Conservation (phyloP, 306 rosid species). For the Prunus campanulata region DNA sequence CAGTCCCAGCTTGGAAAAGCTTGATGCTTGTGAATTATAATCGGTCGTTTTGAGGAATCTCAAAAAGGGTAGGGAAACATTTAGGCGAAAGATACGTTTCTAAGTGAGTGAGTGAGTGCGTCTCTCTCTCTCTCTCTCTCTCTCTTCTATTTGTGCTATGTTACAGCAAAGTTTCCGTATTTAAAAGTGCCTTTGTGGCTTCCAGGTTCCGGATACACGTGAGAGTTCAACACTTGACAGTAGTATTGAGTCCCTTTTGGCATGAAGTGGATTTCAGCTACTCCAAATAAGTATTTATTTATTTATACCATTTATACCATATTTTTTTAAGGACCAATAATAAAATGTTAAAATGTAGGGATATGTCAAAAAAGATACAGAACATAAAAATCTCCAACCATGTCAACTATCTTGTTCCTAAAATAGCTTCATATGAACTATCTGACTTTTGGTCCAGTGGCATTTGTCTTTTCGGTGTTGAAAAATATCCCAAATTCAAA, state of each 20-base stretch:
- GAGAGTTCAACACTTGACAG: not conserved
- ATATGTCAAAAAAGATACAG: too few species aligned
- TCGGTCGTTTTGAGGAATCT: not conserved
- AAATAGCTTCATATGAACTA: too few species aligned
- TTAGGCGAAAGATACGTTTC: not conserved
- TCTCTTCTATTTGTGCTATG: too few species aligned
- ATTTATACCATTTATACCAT: too few species aligned
- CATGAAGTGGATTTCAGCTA: not conserved
- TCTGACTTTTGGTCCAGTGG: too few species aligned
- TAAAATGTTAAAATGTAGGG: too few species aligned
- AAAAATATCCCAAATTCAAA: too few species aligned
- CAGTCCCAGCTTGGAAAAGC: not conserved
- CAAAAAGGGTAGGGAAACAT: not conserved
- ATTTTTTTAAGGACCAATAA: too few species aligned
- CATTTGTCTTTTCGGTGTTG: too few species aligned
- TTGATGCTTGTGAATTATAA: not conserved
- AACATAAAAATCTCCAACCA: too few species aligned
- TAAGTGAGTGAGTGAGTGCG: not conserved
- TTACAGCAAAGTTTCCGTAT: not conserved
- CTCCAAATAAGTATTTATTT: too few species aligned
- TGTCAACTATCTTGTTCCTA: too few species aligned
- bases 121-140: not conserved
- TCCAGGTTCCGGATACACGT: not conserved
- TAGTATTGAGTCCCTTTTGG: not conserved
- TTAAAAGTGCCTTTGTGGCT: not conserved